Percentiles rank a stretch among this genome's conserved stretches.
Evolutionary conservation across 2,329 filamentous ascomycete genomes (phyloP).

Genomic region (Cladophialophora immunda): DNA sequence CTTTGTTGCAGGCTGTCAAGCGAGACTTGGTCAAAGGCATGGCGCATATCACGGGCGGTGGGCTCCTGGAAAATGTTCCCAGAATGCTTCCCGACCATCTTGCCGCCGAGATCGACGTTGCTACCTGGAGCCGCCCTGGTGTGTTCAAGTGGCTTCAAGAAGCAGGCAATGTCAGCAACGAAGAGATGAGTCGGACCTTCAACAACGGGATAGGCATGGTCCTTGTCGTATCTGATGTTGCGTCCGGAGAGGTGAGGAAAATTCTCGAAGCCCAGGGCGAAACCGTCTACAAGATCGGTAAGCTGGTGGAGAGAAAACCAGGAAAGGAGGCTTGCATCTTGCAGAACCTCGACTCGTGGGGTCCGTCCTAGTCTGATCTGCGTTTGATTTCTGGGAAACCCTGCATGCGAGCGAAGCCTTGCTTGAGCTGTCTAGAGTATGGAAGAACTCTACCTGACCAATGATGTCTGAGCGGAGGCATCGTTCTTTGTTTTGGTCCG

Average conservation of each 20-base stretch:
- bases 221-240: conserved; percentile 74
- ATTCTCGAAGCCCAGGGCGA: conserved; percentile 75
- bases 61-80: conserved; percentile 91
- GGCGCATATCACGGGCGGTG: conserved; percentile 96
- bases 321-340: conserved; percentile 67
- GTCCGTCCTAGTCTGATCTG: conserved; percentile 7
- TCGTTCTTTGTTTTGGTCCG: neutral
- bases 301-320: conserved; percentile 65
- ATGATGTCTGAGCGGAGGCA: neutral
- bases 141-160: conserved; percentile 89
- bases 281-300: conserved; percentile 78
- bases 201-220: conserved; percentile 97
- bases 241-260: conserved; percentile 68
- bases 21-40: conserved; percentile 82
- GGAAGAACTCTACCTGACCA: neutral
- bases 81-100: conserved; percentile 85
- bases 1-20: conserved; percentile 71
- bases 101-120: conserved; percentile 80
- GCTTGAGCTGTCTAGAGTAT: conserved; percentile 6
- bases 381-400: neutral
- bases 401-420: neutral
- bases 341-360: conserved; percentile 64
- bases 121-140: conserved; percentile 75
- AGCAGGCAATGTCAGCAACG: conserved; percentile 67
- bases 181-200: conserved; percentile 91